A percentile compares a stretch with the other conserved stretches of the same genome.
phyloP scores from a whole-genome alignment of 306 rosid species.

The Vachellia collinsii region DNA sequence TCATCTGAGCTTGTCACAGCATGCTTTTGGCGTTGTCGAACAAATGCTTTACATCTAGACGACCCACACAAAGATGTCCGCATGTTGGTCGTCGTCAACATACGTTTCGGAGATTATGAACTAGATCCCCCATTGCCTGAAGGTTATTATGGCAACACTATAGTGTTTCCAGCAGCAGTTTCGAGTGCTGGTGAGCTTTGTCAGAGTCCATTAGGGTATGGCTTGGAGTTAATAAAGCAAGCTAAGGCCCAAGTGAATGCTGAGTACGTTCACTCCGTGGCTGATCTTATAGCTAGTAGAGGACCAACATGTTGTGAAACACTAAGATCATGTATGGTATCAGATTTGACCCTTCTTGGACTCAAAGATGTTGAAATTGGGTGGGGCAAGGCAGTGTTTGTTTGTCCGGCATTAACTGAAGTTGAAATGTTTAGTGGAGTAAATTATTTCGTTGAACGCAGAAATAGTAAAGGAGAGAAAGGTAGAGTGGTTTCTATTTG shows the following conservation, averaged over 20 bases:
- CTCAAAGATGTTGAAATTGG: conserved; percentile 7
- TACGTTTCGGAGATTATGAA: background rate
- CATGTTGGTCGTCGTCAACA: background rate
- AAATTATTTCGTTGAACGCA: background rate
- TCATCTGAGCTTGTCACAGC: no score
- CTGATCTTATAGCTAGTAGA: conserved; percentile 29
- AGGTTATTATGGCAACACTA: conserved; percentile 36
- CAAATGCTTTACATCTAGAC: background rate
- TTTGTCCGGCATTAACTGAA: conserved; percentile 48
- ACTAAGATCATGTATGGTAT: conserved; percentile 10
- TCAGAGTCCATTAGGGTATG: conserved; percentile 12
- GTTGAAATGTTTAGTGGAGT: background rate
- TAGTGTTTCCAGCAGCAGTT: background rate
- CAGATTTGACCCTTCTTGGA: conserved; percentile 28
- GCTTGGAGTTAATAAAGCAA: no score
- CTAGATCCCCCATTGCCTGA: background rate
- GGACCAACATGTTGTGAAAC: conserved; percentile 14
- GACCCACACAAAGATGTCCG: background rate
- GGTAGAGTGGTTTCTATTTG: conserved; percentile 40
- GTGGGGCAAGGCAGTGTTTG: no score
- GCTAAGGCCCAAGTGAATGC: no score
- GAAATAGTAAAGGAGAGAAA: conserved; percentile 39
- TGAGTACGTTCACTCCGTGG: no score
- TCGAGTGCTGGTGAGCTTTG: conserved; percentile 17
- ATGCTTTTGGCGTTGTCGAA: no score